These are phyloP conservation scores for Plenodomus tracheiphilus DNA, from an alignment of 2,329 filamentous ascomycete genomes.

Conservation along the genomic window DNA sequence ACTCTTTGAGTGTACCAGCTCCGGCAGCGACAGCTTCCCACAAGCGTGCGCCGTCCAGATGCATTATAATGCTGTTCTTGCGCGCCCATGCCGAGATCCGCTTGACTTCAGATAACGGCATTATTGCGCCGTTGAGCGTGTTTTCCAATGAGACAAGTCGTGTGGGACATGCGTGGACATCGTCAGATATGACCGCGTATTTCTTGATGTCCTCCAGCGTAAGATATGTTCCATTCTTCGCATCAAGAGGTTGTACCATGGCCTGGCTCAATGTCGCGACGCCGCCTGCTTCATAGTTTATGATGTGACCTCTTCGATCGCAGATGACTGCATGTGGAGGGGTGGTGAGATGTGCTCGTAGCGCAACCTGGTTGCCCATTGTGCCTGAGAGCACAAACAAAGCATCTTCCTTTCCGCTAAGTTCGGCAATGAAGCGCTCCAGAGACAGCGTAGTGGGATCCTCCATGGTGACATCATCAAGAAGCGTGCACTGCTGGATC, in stretches of 20 bases:
- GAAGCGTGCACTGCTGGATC: conserved; percentile 71
- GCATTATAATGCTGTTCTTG: conserved; percentile 67
- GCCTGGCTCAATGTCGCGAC: conserved; percentile 74
- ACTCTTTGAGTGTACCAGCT: conserved; percentile 68
- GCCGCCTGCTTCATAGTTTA: conserved; percentile 70
- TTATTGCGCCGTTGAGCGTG: conserved; percentile 77
- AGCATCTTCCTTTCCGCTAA: conserved; percentile 75
- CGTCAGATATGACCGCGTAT: conserved; percentile 65
- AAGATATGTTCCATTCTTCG: conserved; percentile 71
- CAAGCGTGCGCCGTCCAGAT: conserved; percentile 77
- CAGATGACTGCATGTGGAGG: conserved; percentile 81
- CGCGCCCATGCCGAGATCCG: conserved; percentile 70
- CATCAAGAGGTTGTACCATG: conserved; percentile 66
- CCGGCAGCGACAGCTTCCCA: conserved; percentile 80
- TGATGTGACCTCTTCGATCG: conserved; percentile 77
- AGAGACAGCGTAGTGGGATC: conserved; percentile 77
- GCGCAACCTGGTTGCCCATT: conserved; percentile 89
- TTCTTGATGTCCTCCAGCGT: conserved; percentile 76
- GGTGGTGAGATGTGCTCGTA: conserved; percentile 75
- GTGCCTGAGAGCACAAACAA: conserved; percentile 87
- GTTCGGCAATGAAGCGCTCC: conserved; percentile 71
- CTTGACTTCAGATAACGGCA: conserved; percentile 72
- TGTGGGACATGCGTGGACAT: conserved; percentile 80
- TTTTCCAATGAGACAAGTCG: conserved; percentile 83
- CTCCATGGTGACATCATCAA: conserved; percentile 83